Evolutionary conservation across 2,329 filamentous ascomycete genomes (phyloP), one percentile per base, ranked within the genome.

Genomic region (Arthrobotrys entomopaga): DNA sequence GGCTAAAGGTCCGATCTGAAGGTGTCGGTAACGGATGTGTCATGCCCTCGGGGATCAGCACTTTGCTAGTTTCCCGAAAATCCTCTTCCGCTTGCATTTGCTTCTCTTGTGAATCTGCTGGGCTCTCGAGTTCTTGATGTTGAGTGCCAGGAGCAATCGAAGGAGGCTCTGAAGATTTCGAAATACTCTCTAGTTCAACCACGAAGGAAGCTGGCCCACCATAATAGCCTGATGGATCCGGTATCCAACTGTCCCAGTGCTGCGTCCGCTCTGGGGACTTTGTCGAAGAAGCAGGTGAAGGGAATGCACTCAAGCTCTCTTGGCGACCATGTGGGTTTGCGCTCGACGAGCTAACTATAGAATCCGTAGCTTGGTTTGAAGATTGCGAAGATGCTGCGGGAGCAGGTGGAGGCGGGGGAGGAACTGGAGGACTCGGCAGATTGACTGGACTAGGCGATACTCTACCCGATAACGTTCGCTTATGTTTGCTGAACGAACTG

Each of bases 401-500:
- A 1, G 59, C 16, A 38, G 60, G 48, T 10, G 69, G 69, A 8
- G 67, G 67, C 5, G 61, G 61, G 3, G 69, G 69, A 8, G 61
- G 61, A 26, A 66, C 29, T 0, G 69, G 69, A 46, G 60, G 69
- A 29, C 20, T 73, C 7, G 69, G 69, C n/a, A 73, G 29, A 16
- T 40, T 22, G 20, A 19, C 48, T 7, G 56, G 61, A 20, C 42
- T 49, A n/a, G 69, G 69, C 1, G 69, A 73, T 11, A 22, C 43
- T 3, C 61, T 57, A n/a, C 69, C 69, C 8, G 69, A 73, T 34
- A 65, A 1, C 2, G 61, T 16, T 11, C 61, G 54, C 48, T 66
- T 61, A 38, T 73, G 61, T 38, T 66, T 73, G 49, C 2, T 63
- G 15, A 65, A 73, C 13, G 69, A 56, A 34, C 69, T 73, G 3